These are phyloP conservation scores for Penicillium rolfsii DNA, from an alignment of 2,329 filamentous ascomycete species.

Conservation along the genomic window DNA sequence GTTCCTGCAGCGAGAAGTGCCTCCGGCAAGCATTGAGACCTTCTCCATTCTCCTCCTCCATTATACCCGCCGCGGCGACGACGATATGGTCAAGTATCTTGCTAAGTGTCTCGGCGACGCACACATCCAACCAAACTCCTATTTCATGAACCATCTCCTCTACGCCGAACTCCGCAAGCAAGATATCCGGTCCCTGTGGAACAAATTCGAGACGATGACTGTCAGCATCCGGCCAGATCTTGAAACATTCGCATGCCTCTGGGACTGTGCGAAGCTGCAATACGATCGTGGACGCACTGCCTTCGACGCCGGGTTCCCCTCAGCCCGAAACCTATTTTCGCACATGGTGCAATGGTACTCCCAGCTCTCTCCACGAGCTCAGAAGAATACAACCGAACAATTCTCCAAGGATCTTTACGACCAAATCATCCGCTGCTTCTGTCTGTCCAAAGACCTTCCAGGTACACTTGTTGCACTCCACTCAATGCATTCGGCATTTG, in stretches of 20 bases:
- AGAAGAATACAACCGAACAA: conserved; percentile 37
- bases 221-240: conserved; percentile 62
- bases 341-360: conserved; percentile 55
- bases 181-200: conserved; percentile 57
- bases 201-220: conserved; percentile 61
- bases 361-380: conserved; percentile 35
- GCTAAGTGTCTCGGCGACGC: conserved; percentile 65
- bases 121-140: conserved; percentile 69
- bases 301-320: conserved; percentile 52
- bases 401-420: conserved; percentile 57
- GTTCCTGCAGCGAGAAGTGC: conserved; percentile 48
- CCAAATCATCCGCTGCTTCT: conserved; percentile 57
- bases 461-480: conserved; percentile 56
- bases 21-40: conserved; percentile 73
- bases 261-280: conserved; percentile 56
- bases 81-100: conserved; percentile 61
- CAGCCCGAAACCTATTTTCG: conserved; percentile 50
- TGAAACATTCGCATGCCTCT: conserved; percentile 70
- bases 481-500: conserved; percentile 50
- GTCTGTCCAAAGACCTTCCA: conserved; percentile 52
- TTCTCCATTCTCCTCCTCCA: conserved; percentile 75
- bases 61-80: conserved; percentile 66
- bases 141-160: conserved; percentile 79
- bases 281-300: conserved; percentile 53
- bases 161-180: conserved; percentile 66